phyloP scores from a whole-genome alignment of 2,329 filamentous ascomycete genomes.

The Microcyclospora pomicola region DNA sequence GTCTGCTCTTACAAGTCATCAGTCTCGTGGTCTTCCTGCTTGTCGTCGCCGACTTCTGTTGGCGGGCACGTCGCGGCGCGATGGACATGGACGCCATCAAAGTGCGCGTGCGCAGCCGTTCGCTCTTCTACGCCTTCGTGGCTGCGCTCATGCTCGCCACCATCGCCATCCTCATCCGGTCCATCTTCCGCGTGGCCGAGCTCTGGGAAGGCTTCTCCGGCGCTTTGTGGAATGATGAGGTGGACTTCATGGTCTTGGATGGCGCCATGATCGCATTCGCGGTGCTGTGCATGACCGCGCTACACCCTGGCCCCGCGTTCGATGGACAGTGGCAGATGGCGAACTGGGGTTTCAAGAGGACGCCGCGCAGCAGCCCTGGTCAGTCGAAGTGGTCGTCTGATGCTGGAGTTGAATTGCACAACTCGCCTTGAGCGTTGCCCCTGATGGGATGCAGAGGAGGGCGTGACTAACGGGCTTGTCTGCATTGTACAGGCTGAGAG shows the following conservation, averaged over 20 bases:
- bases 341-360: slow-evolving; percentile 11
- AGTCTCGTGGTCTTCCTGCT: slow-evolving; percentile 34
- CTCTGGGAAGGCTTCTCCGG: slow-evolving; percentile 50
- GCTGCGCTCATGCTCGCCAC: slow-evolving; percentile 41
- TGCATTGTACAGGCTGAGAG: too few species aligned
- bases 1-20: slow-evolving; percentile 42
- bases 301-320: slow-evolving; percentile 32
- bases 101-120: slow-evolving; percentile 26
- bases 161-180: slow-evolving; percentile 46
- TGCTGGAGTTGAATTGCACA: too few species aligned
- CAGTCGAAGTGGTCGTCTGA: not conserved
- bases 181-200: slow-evolving; percentile 53
- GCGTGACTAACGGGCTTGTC: too few species aligned
- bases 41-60: slow-evolving; percentile 23
- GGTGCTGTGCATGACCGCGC: slow-evolving; percentile 30
- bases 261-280: slow-evolving; percentile 41
- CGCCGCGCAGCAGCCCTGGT: not conserved
- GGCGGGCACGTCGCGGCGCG: slow-evolving; percentile 3
- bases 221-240: slow-evolving; percentile 38
- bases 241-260: slow-evolving; percentile 37
- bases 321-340: slow-evolving; percentile 12
- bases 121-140: slow-evolving; percentile 41
- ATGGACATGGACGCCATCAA: slow-evolving; percentile 9
- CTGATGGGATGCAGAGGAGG: too few species aligned
- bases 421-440: too few species aligned